Evolutionary conservation across 129 eudicot species (phyloP).

Genomic region (Arctium lappa): DNA sequence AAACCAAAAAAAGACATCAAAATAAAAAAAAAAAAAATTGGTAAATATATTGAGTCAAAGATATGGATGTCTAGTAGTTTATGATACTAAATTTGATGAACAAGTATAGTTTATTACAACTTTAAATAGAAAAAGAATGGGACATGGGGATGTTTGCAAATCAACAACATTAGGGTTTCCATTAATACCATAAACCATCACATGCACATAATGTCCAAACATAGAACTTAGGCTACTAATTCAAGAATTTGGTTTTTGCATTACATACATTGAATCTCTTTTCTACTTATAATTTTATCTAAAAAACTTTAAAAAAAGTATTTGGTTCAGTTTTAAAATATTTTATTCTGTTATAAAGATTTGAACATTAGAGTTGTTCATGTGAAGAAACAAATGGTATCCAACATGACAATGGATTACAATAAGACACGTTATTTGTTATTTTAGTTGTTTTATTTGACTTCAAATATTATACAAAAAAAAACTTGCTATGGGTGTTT

Average conservation of each 20-base stretch:
- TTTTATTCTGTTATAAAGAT: constrained; percentile 9
- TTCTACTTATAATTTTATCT: background rate
- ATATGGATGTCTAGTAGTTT: constrained; percentile 17
- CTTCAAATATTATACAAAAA: background rate
- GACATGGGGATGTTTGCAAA: constrained; percentile 36
- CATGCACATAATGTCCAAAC: constrained; percentile 29
- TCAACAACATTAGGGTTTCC: constrained; percentile 31
- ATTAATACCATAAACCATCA: constrained; percentile 18
- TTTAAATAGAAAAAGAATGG: constrained; percentile 22
- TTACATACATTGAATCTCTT: constrained; percentile 21
- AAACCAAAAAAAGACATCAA: background rate
- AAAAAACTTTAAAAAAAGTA: background rate
- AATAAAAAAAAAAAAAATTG: constrained; percentile 11
- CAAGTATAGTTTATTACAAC: constrained; percentile 21
- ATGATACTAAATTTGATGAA: constrained; percentile 13
- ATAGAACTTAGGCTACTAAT: constrained; percentile 24
- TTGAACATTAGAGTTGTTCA: background rate
- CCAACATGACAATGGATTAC: background rate
- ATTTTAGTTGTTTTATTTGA: background rate
- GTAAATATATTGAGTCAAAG: constrained; percentile 6
- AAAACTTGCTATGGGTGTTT: background rate
- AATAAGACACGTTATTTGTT: background rate
- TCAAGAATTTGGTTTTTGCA: background rate
- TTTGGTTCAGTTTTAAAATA: background rate
- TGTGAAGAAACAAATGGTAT: background rate